These are phyloP conservation scores for Diaporthe nobilis DNA, from an alignment of 2,329 filamentous ascomycete genomes.

Conservation along the genomic window DNA sequence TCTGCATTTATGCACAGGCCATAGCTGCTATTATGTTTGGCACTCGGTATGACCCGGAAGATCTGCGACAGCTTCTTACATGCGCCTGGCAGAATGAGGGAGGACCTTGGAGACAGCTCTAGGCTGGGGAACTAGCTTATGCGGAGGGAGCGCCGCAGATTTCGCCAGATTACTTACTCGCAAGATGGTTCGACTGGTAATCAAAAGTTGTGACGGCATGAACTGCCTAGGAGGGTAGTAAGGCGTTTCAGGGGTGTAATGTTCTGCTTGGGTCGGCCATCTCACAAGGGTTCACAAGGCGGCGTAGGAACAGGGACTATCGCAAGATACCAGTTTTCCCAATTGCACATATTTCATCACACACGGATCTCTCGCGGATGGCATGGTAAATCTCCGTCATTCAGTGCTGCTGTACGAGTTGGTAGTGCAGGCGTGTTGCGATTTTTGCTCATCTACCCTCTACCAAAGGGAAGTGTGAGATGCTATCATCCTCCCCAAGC, in stretches of 20 bases:
- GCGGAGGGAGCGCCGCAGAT: neutral
- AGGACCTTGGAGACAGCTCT: neutral
- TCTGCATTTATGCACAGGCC: neutral
- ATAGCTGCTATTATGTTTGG: neutral
- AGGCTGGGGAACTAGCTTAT: neutral
- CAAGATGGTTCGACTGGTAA: neutral
- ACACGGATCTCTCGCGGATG: neutral
- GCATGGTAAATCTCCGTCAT: conserved; percentile 14
- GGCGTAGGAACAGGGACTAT: neutral
- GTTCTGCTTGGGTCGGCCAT: neutral
- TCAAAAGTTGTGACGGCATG: neutral
- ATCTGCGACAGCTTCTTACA: neutral
- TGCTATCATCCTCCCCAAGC: conserved; percentile 26
- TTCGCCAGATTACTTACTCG: neutral
- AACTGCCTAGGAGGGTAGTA: neutral
- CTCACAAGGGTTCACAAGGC: neutral
- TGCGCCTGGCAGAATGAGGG: neutral
- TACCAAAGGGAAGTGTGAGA: conserved; percentile 23
- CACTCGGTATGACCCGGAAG: neutral
- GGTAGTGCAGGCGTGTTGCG: conserved; percentile 25
- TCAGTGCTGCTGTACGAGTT: conserved; percentile 9
- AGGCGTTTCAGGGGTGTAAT: neutral
- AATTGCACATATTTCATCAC: neutral
- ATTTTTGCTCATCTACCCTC: conserved; percentile 36
- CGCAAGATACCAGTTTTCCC: conserved; percentile 16